A percentile compares a stretch with the other conserved stretches of the same genome.
Conservation (phyloP, 2,329 filamentous ascomycete species). For the Sporothrix euskadiensis region DNA sequence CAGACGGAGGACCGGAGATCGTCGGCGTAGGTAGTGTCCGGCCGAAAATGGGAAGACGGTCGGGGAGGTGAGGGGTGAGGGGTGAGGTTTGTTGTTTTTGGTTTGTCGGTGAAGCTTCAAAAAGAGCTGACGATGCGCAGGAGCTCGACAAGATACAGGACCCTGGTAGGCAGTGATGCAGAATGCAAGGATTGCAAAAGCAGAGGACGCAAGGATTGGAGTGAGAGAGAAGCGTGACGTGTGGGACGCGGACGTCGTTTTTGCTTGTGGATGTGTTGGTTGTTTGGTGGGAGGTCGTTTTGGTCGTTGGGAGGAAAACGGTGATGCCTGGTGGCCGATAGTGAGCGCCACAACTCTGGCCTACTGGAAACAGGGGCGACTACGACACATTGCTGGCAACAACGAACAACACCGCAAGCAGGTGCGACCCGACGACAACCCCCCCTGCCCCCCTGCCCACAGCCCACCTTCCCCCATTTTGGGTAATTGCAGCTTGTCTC, state of each 20-base stretch:
- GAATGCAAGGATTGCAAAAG: not conserved
- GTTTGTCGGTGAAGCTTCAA: slow-evolving; percentile 15
- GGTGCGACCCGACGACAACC: slow-evolving; percentile 8
- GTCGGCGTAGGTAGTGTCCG: not conserved
- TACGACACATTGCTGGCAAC: slow-evolving; percentile 13
- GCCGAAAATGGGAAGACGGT: not conserved
- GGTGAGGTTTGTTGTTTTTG: slow-evolving; percentile 12
- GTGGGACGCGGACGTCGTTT: not conserved
- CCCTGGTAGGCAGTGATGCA: not conserved
- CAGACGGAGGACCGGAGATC: not conserved
- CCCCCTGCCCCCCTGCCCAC: slow-evolving; percentile 1
- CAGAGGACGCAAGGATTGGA: not conserved
- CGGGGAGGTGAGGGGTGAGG: not conserved
- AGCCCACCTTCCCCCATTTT: slow-evolving; percentile 13
- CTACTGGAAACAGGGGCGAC: not conserved
- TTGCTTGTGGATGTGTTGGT: not conserved
- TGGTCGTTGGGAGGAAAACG: slow-evolving; percentile 19
- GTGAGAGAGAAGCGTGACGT: not conserved
- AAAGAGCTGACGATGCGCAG: not conserved
- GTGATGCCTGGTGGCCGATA: slow-evolving; percentile 27
- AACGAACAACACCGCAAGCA: slow-evolving; percentile 3
- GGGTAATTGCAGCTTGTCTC: slow-evolving; percentile 13
- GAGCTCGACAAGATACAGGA: not conserved
- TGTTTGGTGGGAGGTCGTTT: not conserved
- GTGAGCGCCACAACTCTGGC: not conserved